Evolutionary conservation across 495 filamentous ascomycete species (phyloP), one percentile per base, ranked within the genome.

Genomic region (Cercophora scortea): DNA sequence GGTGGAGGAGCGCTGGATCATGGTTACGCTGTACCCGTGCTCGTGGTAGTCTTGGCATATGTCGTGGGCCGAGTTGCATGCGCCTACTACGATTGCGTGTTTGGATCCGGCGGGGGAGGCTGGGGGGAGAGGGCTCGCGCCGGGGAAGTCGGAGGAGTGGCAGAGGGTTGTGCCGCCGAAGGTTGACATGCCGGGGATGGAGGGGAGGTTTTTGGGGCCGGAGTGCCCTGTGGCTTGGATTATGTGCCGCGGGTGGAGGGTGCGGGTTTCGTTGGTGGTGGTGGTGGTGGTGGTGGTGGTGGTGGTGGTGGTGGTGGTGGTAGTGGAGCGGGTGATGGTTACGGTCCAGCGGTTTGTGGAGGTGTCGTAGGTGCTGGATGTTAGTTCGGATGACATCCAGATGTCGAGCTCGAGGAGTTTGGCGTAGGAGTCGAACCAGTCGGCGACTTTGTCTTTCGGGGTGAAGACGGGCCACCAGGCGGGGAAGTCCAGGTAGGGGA

Each of bases 11-110:
- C 89, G 80, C 71, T 94, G 89, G 10, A 94, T 72, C 60, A 94
- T 82, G 8, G 88, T 92, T n/a, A 91, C 85, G n/a, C 86, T 75
- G 57, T 87, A 86, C 1, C 89, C 89, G 40, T 87, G 82, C 60
- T 92, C 87, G 62, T 82, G 83, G 61, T 76, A 92, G 57, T 92
- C 85, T 61, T 92, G 87, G 33, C 85, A 83, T 55, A 94, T 94
- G 62, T 94, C 89, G 57, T 91, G 83, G 10, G 76, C 81, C 2
- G 86, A 90, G 62, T 91, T 93, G 66, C 89, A 89, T 32, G 81
- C 84, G 5, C 89, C 89, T 7, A 95, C 77, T 0, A 95, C 79
- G 16, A 93, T 67, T 1, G 80, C 89, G 56, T 83, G 86, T 61
- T 84, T 88, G 1, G 79, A 80, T 38, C n/a, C n/a, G n/a, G 36